These are phyloP conservation scores for Aspergillus alliaceus DNA, from an alignment of 2,329 filamentous ascomycete species.

Conservation along the genomic window DNA sequence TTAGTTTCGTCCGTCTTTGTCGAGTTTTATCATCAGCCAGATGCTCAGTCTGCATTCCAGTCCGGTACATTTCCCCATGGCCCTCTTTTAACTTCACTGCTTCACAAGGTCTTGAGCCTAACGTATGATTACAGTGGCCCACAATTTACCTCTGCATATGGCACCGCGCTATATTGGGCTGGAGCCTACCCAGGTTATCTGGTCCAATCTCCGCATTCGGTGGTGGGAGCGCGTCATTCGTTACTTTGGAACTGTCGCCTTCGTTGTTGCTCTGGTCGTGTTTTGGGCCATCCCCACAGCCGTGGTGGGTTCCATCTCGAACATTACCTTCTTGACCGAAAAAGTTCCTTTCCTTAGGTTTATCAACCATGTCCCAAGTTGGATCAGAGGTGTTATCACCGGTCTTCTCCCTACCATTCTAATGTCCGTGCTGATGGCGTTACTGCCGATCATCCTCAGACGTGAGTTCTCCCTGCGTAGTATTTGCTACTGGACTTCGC, in stretches of 20 bases:
- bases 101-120: not conserved
- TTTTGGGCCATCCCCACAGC: conserved; percentile 83
- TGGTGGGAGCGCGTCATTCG: conserved; percentile 85
- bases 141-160: conserved; percentile 86
- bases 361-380: conserved; percentile 67
- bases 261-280: conserved; percentile 75
- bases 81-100: not conserved
- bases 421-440: conserved; percentile 79
- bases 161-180: conserved; percentile 81
- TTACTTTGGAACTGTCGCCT: conserved; percentile 65
- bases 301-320: conserved; percentile 81
- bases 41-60: conserved; percentile 85
- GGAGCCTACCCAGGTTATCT: conserved; percentile 78
- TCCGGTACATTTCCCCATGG: conserved; percentile 41
- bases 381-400: conserved; percentile 78
- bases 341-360: conserved; percentile 69
- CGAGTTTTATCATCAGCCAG: conserved; percentile 79
- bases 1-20: conserved; percentile 80
- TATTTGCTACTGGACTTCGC: not conserved
- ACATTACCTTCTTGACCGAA: conserved; percentile 68
- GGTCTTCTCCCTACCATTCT: conserved; percentile 79
- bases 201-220: conserved; percentile 77
- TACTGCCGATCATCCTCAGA: conserved; percentile 80
- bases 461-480: conserved; percentile 46
- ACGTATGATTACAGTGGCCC: conserved; percentile 56